These are phyloP conservation scores for Rutstroemia sp. DNA, from an alignment of 2,329 filamentous ascomycete species.

Conservation along the genomic window DNA sequence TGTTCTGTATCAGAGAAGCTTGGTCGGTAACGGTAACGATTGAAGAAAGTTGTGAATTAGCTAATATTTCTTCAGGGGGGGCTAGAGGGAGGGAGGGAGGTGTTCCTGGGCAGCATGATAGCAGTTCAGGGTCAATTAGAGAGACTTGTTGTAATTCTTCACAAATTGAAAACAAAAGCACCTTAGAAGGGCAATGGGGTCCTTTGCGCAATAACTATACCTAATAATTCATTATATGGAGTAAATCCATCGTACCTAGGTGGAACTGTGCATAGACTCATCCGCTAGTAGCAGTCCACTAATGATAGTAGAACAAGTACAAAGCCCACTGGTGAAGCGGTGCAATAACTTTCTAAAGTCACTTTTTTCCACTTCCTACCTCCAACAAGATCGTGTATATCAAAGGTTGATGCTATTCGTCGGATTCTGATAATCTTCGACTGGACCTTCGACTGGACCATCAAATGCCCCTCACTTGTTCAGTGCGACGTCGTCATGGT, in stretches of 20 bases:
- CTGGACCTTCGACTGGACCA: too few relatives aligned
- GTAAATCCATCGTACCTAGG: background rate
- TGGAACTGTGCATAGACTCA: too few relatives aligned
- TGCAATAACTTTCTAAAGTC: too few relatives aligned
- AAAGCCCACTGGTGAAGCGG: too few relatives aligned
- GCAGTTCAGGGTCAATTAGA: background rate
- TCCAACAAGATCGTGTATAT: too few relatives aligned
- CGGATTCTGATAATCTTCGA: too few relatives aligned
- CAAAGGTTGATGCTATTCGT: too few relatives aligned
- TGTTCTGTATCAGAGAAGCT: conserved; percentile 4
- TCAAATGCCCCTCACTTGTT: too few relatives aligned
- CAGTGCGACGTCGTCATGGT: too few relatives aligned
- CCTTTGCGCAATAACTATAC: conserved; percentile 4
- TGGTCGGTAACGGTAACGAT: background rate
- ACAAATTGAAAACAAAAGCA: background rate
- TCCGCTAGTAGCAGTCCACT: too few relatives aligned
- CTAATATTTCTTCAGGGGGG: conserved; percentile 1
- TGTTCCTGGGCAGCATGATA: background rate
- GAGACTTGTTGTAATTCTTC: background rate
- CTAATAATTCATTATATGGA: background rate
- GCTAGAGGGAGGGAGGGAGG: background rate
- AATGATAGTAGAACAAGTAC: too few relatives aligned
- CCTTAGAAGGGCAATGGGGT: background rate
- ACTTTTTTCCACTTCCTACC: too few relatives aligned
- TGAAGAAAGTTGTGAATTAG: conserved; percentile 4